These are phyloP conservation scores for Claviceps citrina DNA, from an alignment of 2,329 filamentous ascomycete genomes.

Conservation along the genomic window DNA sequence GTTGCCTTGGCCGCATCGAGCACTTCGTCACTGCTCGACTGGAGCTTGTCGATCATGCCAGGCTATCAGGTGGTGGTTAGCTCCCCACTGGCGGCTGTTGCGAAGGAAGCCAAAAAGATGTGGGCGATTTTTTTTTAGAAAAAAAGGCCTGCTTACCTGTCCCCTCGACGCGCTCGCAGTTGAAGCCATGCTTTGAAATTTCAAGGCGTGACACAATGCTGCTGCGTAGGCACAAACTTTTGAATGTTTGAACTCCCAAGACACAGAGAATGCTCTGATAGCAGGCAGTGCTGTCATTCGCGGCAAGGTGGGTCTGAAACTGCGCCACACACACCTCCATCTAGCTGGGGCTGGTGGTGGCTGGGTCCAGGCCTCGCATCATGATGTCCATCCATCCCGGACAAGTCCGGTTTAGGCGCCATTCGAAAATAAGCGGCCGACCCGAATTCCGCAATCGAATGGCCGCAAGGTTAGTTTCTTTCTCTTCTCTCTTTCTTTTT, in stretches of 20 bases:
- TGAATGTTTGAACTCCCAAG: not conserved
- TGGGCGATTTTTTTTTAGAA: not conserved
- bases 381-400: not conserved
- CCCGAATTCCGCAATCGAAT: not conserved
- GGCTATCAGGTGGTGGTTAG: conserved; percentile 9
- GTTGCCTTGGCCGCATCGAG: conserved; percentile 24
- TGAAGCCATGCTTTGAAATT: conserved; percentile 17
- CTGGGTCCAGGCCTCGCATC: no score
- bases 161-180: conserved; percentile 16
- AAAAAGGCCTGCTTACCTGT: conserved; percentile 13
- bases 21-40: conserved; percentile 22
- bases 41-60: conserved; percentile 24
- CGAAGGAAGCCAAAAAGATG: not conserved
- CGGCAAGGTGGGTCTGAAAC: no score
- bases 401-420: conserved; percentile 1
- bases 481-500: not conserved
- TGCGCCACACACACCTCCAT: no score
- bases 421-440: not conserved
- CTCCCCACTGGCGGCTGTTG: not conserved
- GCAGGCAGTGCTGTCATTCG: no score
- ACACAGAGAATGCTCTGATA: not conserved
- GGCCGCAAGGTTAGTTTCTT: not conserved
- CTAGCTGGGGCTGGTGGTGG: no score
- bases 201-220: not conserved
- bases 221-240: not conserved